phyloP scores from a whole-genome alignment of 441 rosid genomes.

The Eutrema salsugineum region DNA sequence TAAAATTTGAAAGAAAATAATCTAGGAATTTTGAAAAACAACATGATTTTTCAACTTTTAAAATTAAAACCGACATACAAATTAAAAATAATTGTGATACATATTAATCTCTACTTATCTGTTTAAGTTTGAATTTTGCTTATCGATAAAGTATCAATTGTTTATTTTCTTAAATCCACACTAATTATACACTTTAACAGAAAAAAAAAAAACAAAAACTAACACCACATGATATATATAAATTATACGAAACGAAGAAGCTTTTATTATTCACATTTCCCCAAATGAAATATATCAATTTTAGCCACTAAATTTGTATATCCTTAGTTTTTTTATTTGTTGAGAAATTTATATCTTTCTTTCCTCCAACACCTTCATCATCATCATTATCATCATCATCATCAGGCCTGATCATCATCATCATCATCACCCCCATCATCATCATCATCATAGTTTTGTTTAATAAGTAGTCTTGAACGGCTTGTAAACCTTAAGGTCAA shows the following conservation, averaged over 20 bases:
- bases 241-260: not conserved
- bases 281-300: slow-evolving; percentile 11
- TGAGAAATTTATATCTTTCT: no score
- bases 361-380: not conserved
- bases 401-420: not conserved
- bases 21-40: not conserved
- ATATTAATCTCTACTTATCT: no score
- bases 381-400: not conserved
- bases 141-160: not conserved
- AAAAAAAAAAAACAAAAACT: not conserved
- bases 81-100: not conserved
- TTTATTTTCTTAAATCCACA: not conserved
- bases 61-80: not conserved
- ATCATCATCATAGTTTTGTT: not conserved
- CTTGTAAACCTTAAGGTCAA: slow-evolving; percentile 40
- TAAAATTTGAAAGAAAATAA: not conserved
- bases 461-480: slow-evolving; percentile 42
- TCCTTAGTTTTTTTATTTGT: no score
- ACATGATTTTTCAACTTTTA: not conserved
- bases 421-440: not conserved
- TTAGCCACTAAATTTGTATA: not conserved
- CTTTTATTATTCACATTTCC: slow-evolving; percentile 28
- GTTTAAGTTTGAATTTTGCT: not conserved
- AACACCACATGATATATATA: not conserved
- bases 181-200: not conserved